Base-by-base conservation (phyloP, 371 early-diverging fungal genomes). In the Apophysomyces trapeziformis region DNA sequence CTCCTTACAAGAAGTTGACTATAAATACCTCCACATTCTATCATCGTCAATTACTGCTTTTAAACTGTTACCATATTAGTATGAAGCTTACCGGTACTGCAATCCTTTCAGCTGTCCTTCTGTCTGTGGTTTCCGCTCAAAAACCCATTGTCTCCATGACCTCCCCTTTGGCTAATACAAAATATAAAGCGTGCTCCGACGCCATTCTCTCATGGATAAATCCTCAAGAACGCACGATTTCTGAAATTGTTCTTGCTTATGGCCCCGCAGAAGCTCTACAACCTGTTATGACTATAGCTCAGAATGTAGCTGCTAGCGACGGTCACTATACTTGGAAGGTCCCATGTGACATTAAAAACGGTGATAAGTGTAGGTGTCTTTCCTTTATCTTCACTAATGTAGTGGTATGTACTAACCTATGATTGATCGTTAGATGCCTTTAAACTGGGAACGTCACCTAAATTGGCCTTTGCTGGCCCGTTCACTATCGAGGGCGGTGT, bases 401-500 rank as follows among this genome's bases (percentile, higher is more conserved):
- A 26, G 32, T 26, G 32, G 32, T 26, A 26, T 26, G 2, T 26
- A 26, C 32, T 2, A 26, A 26, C 32, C 32, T 26, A 26, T 26
- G 32, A 41, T 43, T 18, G 16, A 45, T 67, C 13, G 12, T 37
- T 68, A 83, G 83, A 83, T 65, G 83, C 83, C 36, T 79, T 83
- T 43, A 77, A 80, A 38, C 62, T 80, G 38, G 83, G 83, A 64
- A 64, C 61, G 11, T 80, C 83, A n/a, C 83, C 83, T 44, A 68
- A 83, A 35, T 68, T 83, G 43, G 83, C 83, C 14, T 83, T 78
- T 62, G 74, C 83, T 59, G 83, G 83, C 61, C 76, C 75, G 41
- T 83, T 83, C 62, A 70, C 74, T 16, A 72, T 83, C 64, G 77
- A 78, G 63, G 77, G 80, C 37, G 73, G 75, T 45, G 63, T 65